Evolutionary conservation across 2,329 filamentous ascomycete genomes (phyloP).

Genomic region (Paraconiothyrium sp.): DNA sequence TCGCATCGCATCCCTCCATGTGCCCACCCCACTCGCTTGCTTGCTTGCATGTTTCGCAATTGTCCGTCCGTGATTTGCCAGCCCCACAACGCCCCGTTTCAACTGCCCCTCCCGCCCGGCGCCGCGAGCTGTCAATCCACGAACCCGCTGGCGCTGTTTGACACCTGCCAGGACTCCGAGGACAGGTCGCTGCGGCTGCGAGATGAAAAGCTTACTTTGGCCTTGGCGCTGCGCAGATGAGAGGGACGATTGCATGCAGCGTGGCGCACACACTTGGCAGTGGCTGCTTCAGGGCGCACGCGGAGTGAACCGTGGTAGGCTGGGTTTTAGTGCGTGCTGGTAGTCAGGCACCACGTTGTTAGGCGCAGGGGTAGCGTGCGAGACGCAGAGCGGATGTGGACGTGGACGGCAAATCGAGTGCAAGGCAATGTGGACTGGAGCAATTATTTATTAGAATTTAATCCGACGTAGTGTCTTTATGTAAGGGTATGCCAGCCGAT

Average conservation of each 20-base stretch:
- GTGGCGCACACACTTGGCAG: background rate
- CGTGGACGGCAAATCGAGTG: too few relatives aligned
- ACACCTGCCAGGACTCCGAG: background rate
- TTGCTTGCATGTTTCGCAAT: background rate
- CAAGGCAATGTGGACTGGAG: background rate
- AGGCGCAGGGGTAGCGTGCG: background rate
- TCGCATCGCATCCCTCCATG: background rate
- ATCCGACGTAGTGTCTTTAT: background rate
- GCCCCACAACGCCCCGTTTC: background rate
- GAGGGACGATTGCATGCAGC: background rate
- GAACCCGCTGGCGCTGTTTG: background rate
- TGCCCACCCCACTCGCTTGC: background rate
- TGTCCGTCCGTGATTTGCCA: conserved; percentile 4
- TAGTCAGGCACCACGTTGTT: conserved; percentile 4
- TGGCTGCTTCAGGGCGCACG: too few relatives aligned
- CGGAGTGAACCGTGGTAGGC: too few relatives aligned
- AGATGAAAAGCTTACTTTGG: background rate
- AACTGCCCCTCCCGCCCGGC: background rate
- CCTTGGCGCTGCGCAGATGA: background rate
- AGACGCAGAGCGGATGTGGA: too few relatives aligned
- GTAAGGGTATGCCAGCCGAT: background rate
- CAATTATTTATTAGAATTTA: conserved; percentile 9
- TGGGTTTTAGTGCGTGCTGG: too few relatives aligned
- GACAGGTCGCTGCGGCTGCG: background rate
- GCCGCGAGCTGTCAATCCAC: background rate